Evolutionary conservation across 805 yeast genomes (phyloP).

Genomic region (Sugiyamaella lignohabitans): DNA sequence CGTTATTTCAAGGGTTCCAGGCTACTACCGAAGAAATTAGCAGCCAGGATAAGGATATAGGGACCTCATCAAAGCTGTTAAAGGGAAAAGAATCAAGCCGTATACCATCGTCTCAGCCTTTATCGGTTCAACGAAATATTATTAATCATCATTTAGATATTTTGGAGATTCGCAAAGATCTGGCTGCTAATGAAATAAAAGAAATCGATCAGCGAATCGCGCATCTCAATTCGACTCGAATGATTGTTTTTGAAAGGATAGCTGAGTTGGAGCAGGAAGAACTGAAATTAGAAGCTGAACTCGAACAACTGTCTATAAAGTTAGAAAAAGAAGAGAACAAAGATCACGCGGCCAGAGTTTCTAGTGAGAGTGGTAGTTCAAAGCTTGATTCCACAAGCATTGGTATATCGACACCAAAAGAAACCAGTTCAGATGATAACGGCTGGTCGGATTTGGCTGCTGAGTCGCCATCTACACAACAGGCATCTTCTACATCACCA

Average conservation of each 20-base stretch:
- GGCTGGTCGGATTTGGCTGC: not conserved
- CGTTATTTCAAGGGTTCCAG: conserved; percentile 64
- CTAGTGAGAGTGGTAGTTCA: not conserved
- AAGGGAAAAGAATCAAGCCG: conserved; percentile 34
- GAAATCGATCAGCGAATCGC: conserved; percentile 57
- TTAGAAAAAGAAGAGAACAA: conserved; percentile 12
- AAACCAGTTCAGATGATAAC: conserved; percentile 15
- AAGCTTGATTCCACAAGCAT: not conserved
- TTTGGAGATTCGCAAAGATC: conserved; percentile 55
- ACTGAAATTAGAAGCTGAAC: conserved; percentile 41
- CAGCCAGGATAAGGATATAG: conserved; percentile 14
- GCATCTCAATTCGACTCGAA: conserved; percentile 45
- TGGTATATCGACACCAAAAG: not conserved
- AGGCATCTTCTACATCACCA: conserved; percentile 4
- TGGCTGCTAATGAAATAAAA: conserved; percentile 56
- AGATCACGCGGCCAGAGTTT: conserved; percentile 8
- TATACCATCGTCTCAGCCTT: conserved; percentile 38
- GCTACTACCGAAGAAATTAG: conserved; percentile 36
- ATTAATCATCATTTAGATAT: conserved; percentile 46
- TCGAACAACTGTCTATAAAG: conserved; percentile 13
- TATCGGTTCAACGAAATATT: conserved; percentile 35
- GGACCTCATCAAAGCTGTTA: conserved; percentile 17
- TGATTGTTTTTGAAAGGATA: conserved; percentile 50
- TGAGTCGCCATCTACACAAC: not conserved
- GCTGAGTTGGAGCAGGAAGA: conserved; percentile 58